Base-by-base conservation (phyloP, 805 yeast species). In the Ogataea siamensis region DNA sequence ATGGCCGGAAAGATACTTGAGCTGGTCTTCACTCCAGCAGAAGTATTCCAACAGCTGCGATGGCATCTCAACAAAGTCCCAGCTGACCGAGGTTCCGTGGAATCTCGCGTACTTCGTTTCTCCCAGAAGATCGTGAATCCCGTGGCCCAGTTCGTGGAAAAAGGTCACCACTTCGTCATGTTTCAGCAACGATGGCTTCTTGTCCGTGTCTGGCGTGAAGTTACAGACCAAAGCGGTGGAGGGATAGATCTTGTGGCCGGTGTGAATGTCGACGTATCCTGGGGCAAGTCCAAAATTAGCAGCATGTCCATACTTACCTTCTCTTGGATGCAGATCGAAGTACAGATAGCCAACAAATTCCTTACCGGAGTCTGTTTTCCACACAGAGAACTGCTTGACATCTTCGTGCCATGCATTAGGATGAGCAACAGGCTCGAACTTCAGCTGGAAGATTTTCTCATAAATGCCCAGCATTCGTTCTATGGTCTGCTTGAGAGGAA, bases 1-100 rank as follows among this genome's bases (percentile, higher is more conserved):
- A 59, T 87, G 95, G 14, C 74, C 67, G 0, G 91, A 80, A 37
- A 87, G 62, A 7, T 57, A 54, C 49, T 67, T 71, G 47, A 87
- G 66, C 59, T 78, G 80, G 26, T 70, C 64, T 37, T 70, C 70
- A 37, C 80, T 74, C 95, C 95, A 87, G 25, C 89, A 82, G 87
- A 93, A 87, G 60, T 78, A 83, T 61, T 87, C 95, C 51, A 87
- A 68, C 80, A 87, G 76, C 65, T 87, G 95, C 1, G 95, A 86
- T 18, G 95, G 96, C 42, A 91, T 86, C 62, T 87, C 95, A 34
- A 87, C 95, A 63, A 87, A 87, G 63, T 87, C 95, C 73, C 93
- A 72, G 25, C 83, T 78, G 30, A 84, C 91, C 26, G 74, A 68
- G 20, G 89, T 80, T 15, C 95, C 95, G 54, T 78, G 83, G 63